phyloP scores from a whole-genome alignment of 441 rosid genomes.

The Syzygium syzygioides region DNA sequence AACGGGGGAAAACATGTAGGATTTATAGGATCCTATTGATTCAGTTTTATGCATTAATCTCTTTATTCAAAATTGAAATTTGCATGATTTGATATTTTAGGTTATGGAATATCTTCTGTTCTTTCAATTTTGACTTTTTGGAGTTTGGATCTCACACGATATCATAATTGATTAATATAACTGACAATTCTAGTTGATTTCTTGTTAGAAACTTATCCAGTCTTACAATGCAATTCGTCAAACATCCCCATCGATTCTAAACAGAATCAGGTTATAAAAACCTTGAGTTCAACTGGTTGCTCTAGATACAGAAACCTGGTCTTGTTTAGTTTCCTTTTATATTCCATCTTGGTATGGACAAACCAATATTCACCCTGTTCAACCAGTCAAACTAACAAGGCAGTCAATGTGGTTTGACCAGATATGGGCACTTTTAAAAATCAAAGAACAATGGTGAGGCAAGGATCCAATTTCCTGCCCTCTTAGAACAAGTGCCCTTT shows the following conservation, averaged over 20 bases:
- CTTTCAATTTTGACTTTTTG: not conserved
- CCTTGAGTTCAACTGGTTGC: not conserved
- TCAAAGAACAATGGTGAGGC: not conserved
- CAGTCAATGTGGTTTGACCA: not conserved
- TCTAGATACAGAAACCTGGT: not conserved
- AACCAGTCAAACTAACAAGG: not conserved
- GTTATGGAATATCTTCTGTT: not conserved
- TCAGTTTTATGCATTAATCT: not conserved
- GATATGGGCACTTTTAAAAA: not conserved
- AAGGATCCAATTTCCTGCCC: not conserved
- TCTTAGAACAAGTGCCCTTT: not conserved
- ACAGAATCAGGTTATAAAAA: not conserved
- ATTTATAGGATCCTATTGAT: not conserved
- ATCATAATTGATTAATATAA: not conserved
- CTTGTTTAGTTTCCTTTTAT: not conserved
- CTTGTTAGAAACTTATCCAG: not conserved
- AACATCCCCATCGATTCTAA: not conserved
- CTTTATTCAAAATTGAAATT: not conserved
- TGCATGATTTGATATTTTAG: not conserved
- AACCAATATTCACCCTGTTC: not conserved
- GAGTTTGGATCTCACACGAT: not conserved
- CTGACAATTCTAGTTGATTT: not conserved
- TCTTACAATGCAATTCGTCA: not conserved
- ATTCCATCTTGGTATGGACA: not conserved
- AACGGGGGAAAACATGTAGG: not conserved